These are phyloP conservation scores for Pseudocercospora fuligena DNA, from an alignment of 2,329 filamentous ascomycete genomes.

Conservation along the genomic window DNA sequence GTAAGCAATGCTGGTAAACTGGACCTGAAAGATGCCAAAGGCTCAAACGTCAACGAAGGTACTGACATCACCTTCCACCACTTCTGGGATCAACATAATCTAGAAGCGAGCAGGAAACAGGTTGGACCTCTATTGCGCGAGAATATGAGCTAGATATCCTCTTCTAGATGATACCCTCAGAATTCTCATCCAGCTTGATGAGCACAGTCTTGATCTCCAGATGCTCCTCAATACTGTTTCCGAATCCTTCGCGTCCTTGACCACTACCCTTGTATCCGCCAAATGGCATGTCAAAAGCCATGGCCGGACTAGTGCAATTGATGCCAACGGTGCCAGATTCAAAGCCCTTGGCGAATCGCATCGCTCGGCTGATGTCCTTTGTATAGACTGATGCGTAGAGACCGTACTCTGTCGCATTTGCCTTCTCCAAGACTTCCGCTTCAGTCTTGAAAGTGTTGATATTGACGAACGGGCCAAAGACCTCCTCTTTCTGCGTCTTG, in stretches of 20 bases:
- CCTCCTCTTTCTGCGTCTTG: constrained; percentile 44
- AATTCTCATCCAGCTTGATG: constrained; percentile 30
- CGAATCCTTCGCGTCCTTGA: constrained; percentile 26
- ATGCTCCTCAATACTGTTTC: constrained; percentile 30
- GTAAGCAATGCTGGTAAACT: constrained; percentile 55
- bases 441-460: constrained; percentile 45
- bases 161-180: background rate
- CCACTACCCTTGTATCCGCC: constrained; percentile 48
- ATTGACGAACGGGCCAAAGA: constrained; percentile 47
- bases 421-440: constrained; percentile 42
- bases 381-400: constrained; percentile 46
- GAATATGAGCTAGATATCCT: constrained; percentile 39
- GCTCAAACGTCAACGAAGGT: constrained; percentile 46
- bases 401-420: constrained; percentile 47
- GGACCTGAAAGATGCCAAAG: constrained; percentile 58
- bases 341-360: constrained; percentile 47
- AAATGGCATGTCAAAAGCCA: constrained; percentile 45
- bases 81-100: constrained; percentile 69
- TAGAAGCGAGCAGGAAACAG: constrained; percentile 65
- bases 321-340: constrained; percentile 48
- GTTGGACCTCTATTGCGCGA: constrained; percentile 64
- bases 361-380: constrained; percentile 43
- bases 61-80: constrained; percentile 52
- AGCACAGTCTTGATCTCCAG: constrained; percentile 33
- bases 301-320: constrained; percentile 46